These are phyloP conservation scores for Thermomucor indicae-seudaticae DNA, from an alignment of 371 early-diverging fungal species.

Conservation along the genomic window DNA sequence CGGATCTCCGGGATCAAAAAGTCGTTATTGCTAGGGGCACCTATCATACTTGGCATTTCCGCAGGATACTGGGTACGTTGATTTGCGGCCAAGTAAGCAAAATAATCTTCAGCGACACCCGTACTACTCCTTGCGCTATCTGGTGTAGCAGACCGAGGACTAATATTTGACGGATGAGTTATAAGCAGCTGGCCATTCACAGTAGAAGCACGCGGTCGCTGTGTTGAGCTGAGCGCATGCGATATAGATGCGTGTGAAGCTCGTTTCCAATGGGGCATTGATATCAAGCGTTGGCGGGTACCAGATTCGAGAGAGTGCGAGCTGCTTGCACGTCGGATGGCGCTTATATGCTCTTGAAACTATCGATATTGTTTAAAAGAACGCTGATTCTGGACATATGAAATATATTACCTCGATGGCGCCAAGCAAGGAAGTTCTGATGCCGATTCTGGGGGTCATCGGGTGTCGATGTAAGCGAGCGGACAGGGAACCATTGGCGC, in stretches of 20 bases:
- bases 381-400: neutral
- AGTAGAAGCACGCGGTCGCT: slow-evolving; percentile 29
- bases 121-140: slow-evolving; percentile 19
- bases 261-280: slow-evolving; percentile 29
- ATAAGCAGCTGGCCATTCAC: slow-evolving; percentile 21
- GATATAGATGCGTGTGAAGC: neutral
- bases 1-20: slow-evolving; percentile 35
- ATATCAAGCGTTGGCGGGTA: slow-evolving; percentile 17
- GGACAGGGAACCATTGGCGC: slow-evolving; percentile 24
- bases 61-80: slow-evolving; percentile 8
- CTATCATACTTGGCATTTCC: neutral
- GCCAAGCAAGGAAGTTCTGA: slow-evolving; percentile 43
- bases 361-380: slow-evolving; percentile 14
- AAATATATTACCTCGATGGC: slow-evolving; percentile 39
- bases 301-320: slow-evolving; percentile 1
- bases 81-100: slow-evolving; percentile 31
- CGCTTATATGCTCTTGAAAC: slow-evolving; percentile 36
- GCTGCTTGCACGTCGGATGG: slow-evolving; percentile 24
- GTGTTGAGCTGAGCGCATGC: slow-evolving; percentile 1
- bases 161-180: neutral
- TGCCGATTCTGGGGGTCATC: slow-evolving; percentile 43
- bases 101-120: slow-evolving; percentile 31
- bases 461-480: slow-evolving; percentile 23
- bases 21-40: slow-evolving; percentile 2
- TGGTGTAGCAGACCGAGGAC: slow-evolving; percentile 9